These are phyloP conservation scores for Rachicladosporium sp. DNA, from an alignment of 2,329 filamentous ascomycete species.

Conservation along the genomic window DNA sequence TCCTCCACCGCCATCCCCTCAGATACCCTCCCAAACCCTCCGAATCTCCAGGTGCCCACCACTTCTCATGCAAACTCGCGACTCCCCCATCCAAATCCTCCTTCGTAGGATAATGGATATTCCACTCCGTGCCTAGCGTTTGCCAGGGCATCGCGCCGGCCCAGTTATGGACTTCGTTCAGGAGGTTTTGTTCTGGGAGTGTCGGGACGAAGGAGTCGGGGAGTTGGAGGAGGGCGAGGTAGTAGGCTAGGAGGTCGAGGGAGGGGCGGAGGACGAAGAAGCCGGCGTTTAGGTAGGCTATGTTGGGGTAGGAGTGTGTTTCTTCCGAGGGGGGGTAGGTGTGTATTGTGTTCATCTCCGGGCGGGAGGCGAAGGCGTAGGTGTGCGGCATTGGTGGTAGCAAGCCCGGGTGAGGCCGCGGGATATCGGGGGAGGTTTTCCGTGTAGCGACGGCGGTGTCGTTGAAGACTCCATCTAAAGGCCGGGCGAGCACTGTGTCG, in stretches of 20 bases:
- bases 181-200: slow-evolving; percentile 25
- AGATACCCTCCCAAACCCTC: slow-evolving; percentile 21
- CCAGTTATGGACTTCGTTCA: slow-evolving; percentile 24
- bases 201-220: slow-evolving; percentile 20
- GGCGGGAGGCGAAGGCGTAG: background rate
- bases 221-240: slow-evolving; percentile 18
- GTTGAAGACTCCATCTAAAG: slow-evolving; percentile 15
- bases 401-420: background rate
- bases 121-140: slow-evolving; percentile 25
- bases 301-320: slow-evolving; percentile 17
- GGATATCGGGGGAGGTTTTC: background rate
- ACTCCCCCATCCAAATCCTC: slow-evolving; percentile 25
- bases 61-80: slow-evolving; percentile 27
- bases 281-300: slow-evolving; percentile 24
- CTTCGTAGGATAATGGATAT: slow-evolving; percentile 24
- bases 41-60: slow-evolving; percentile 23
- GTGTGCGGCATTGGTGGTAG: background rate
- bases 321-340: slow-evolving; percentile 18
- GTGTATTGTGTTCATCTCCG: background rate
- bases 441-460: background rate
- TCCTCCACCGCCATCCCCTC: slow-evolving; percentile 20
- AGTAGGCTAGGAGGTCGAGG: slow-evolving; percentile 20
- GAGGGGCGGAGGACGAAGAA: slow-evolving; percentile 25
- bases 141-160: slow-evolving; percentile 29
- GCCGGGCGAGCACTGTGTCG: slow-evolving; percentile 19